Conservation (phyloP, 768 basidiomycete genomes). For the Macrocybe gigantea region DNA sequence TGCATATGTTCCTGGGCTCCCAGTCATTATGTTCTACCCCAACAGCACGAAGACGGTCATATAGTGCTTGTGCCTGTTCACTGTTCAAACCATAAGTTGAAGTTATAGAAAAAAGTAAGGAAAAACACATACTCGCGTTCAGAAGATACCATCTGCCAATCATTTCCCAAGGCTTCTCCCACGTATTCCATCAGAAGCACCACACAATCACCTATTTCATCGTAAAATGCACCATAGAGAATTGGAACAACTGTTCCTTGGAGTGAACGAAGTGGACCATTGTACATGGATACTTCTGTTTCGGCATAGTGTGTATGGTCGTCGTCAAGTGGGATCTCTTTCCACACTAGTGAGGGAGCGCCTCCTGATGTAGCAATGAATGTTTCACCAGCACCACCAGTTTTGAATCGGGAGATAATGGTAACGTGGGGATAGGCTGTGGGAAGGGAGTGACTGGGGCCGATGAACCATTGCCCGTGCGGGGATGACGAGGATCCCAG, state of each 20-base stretch:
- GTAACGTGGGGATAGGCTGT: not conserved
- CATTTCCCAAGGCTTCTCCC: not conserved
- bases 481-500: not conserved
- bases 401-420: not conserved
- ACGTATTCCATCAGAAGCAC: slow-evolving; percentile 1
- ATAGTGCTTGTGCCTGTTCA: slow-evolving; percentile 1
- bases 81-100: not conserved
- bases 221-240: slow-evolving; percentile 1
- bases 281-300: slow-evolving; percentile 1
- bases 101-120: not conserved
- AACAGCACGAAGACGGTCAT: not conserved
- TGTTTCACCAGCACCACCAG: slow-evolving; percentile 1
- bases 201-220: not conserved
- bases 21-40: slow-evolving; percentile 1
- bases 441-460: not conserved
- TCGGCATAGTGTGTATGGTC: not conserved
- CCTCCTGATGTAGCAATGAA: not conserved
- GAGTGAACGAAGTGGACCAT: slow-evolving; percentile 1
- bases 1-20: slow-evolving; percentile 1
- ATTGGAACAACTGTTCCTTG: not conserved
- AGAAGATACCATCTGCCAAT: not conserved
- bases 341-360: not conserved
- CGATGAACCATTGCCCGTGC: not conserved
- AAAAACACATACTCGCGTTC: not conserved
- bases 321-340: slow-evolving; percentile 1